Percentiles rank a stretch among this genome's conserved stretches.
These are phyloP conservation scores for Pyricularia pennisetigena DNA, from an alignment of 2,329 filamentous ascomycete species.

Conservation along the genomic window DNA sequence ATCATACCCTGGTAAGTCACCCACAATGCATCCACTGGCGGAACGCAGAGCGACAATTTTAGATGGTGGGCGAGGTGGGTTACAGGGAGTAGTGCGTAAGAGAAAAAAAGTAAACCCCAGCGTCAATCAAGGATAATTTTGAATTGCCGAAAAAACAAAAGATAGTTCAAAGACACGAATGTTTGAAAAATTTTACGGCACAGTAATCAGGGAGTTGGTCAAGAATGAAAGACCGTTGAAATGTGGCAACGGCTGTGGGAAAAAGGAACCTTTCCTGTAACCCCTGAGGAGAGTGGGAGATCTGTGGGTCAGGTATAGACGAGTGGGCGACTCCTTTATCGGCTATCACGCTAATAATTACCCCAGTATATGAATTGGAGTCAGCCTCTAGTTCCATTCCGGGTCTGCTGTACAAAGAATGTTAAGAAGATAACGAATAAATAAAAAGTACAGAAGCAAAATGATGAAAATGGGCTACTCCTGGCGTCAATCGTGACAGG, in stretches of 20 bases:
- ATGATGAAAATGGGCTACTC: not conserved
- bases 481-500: not conserved
- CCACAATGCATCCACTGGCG: slow-evolving; percentile 23
- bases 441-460: not conserved
- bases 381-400: not conserved
- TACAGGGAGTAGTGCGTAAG: not conserved
- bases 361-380: not conserved
- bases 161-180: not conserved
- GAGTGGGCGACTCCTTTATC: not conserved
- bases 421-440: not conserved
- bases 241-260: not conserved
- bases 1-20: slow-evolving; percentile 28
- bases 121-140: not conserved
- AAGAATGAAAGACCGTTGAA: not conserved
- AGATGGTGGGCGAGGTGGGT: not conserved
- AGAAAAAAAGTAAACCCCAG: not conserved
- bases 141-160: not conserved
- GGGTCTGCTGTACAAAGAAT: too few species aligned
- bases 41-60: slow-evolving; percentile 6
- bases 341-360: too few species aligned
- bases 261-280: not conserved
- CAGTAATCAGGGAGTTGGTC: not conserved
- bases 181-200: not conserved
- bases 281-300: not conserved
- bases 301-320: not conserved